These are phyloP conservation scores for Epichloe hybrida DNA, from an alignment of 2,329 filamentous ascomycete genomes.

Conservation along the genomic window DNA sequence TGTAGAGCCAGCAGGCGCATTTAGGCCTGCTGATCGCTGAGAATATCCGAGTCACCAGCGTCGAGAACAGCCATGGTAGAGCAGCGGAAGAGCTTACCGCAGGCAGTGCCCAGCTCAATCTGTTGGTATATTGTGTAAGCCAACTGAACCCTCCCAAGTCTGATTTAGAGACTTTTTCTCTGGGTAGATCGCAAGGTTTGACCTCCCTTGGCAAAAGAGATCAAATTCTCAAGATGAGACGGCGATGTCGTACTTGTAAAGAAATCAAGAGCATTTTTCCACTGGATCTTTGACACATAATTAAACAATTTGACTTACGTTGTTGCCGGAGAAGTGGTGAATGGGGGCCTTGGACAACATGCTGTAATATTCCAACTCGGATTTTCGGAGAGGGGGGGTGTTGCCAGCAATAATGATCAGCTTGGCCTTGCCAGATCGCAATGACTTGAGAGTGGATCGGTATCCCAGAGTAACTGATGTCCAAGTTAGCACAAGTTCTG, in stretches of 20 bases:
- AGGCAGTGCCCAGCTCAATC: slow-evolving; percentile 97
- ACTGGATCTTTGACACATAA: neutral
- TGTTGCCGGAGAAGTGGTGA: slow-evolving; percentile 97
- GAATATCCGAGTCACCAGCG: slow-evolving; percentile 96
- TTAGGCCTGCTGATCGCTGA: slow-evolving; percentile 61
- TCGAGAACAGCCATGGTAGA: slow-evolving; percentile 95
- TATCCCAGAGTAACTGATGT: slow-evolving; percentile 26
- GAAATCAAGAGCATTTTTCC: neutral
- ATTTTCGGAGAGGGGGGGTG: slow-evolving; percentile 97
- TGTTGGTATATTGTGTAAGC: slow-evolving; percentile 46
- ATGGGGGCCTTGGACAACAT: slow-evolving; percentile 90
- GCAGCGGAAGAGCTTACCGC: slow-evolving; percentile 98
- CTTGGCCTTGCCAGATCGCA: slow-evolving; percentile 96
- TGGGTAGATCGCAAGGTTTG: slow-evolving; percentile 46
- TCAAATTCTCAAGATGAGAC: neutral
- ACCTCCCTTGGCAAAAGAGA: slow-evolving; percentile 9
- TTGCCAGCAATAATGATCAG: slow-evolving; percentile 88
- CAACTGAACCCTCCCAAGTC: slow-evolving; percentile 76
- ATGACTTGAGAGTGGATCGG: slow-evolving; percentile 56
- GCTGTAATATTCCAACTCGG: slow-evolving; percentile 88
- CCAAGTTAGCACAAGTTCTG: neutral
- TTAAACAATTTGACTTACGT: slow-evolving; percentile 55
- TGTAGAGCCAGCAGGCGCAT: slow-evolving; percentile 11
- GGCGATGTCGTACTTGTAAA: too few species aligned
- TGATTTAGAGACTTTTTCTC: slow-evolving; percentile 74